Evolutionary conservation across 1,284 basidiomycete species (phyloP).

Genomic region (Moesziomyces antarcticus): DNA sequence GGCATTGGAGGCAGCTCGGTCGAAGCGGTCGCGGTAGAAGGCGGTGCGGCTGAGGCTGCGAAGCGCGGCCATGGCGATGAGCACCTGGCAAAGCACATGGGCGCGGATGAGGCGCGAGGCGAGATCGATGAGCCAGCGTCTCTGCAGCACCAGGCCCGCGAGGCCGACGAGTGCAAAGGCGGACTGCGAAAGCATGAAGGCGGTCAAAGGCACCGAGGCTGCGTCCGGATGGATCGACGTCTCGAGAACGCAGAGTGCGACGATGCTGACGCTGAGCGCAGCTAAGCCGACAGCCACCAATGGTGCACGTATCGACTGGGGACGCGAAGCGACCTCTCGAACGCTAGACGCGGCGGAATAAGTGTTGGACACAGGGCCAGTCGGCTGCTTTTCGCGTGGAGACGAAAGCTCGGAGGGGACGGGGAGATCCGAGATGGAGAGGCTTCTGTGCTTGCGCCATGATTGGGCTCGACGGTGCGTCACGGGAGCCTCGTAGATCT

Average conservation of each 20-base stretch:
- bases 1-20: conserved; percentile 5
- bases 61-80: conserved; percentile 45
- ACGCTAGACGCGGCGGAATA: conserved; percentile 1
- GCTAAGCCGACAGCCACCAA: conserved; percentile 42
- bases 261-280: conserved; percentile 35
- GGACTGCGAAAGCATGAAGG: conserved; percentile 53
- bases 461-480: conserved; percentile 26
- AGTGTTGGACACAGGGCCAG: not conserved
- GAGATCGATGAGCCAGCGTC: conserved; percentile 49
- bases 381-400: not conserved
- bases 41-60: conserved; percentile 36
- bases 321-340: conserved; percentile 9
- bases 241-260: conserved; percentile 43
- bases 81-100: conserved; percentile 47
- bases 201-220: conserved; percentile 43
- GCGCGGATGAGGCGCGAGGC: conserved; percentile 49
- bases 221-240: conserved; percentile 44
- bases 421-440: conserved; percentile 27
- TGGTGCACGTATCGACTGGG: conserved; percentile 14
- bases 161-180: conserved; percentile 41
- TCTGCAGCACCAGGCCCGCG: conserved; percentile 32
- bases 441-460: conserved; percentile 39
- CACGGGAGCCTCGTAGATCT: conserved; percentile 26
- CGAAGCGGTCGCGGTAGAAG: conserved; percentile 24
- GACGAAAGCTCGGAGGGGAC: conserved; percentile 1